phyloP scores from a whole-genome alignment of 2,329 filamentous ascomycete genomes.

The Colletotrichum truncatum region DNA sequence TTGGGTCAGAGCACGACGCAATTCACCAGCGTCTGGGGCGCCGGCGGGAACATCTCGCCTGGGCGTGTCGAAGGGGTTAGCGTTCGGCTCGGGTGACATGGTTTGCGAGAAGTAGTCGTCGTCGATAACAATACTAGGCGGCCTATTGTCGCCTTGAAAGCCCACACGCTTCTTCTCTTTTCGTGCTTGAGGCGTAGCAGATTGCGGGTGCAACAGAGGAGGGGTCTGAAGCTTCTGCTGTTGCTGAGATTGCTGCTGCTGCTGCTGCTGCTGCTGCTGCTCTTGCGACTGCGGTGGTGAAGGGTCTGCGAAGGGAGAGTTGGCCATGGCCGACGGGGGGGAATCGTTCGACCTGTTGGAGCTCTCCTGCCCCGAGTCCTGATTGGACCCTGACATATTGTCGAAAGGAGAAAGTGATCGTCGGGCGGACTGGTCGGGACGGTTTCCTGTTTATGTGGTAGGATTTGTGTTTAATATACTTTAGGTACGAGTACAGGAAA shows the following conservation, averaged over 20 bases:
- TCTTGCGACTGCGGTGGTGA: background rate
- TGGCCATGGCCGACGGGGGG: background rate
- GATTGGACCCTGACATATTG: constrained; percentile 15
- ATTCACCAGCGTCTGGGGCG: constrained; percentile 48
- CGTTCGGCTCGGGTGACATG: constrained; percentile 15
- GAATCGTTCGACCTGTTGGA: background rate
- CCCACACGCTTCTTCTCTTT: constrained; percentile 53
- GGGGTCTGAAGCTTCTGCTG: constrained; percentile 12
- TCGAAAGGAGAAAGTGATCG: constrained; percentile 15
- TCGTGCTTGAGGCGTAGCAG: constrained; percentile 20
- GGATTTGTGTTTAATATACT: background rate
- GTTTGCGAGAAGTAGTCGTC: constrained; percentile 27
- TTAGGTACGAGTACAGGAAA: background rate
- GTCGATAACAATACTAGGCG: constrained; percentile 40
- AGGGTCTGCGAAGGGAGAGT: constrained; percentile 8
- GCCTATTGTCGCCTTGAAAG: constrained; percentile 36
- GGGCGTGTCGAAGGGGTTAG: constrained; percentile 25
- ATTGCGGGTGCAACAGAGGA: constrained; percentile 11
- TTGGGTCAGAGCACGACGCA: constrained; percentile 48
- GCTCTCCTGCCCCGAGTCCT: constrained; percentile 11
- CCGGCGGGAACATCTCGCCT: constrained; percentile 37
- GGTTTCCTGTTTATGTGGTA: background rate
- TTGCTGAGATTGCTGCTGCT: background rate
- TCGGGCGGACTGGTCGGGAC: background rate
- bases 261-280: background rate